These are phyloP conservation scores for Stephania yunnanensis DNA, from an alignment of 164 flowering plant species.

Conservation along the genomic window DNA sequence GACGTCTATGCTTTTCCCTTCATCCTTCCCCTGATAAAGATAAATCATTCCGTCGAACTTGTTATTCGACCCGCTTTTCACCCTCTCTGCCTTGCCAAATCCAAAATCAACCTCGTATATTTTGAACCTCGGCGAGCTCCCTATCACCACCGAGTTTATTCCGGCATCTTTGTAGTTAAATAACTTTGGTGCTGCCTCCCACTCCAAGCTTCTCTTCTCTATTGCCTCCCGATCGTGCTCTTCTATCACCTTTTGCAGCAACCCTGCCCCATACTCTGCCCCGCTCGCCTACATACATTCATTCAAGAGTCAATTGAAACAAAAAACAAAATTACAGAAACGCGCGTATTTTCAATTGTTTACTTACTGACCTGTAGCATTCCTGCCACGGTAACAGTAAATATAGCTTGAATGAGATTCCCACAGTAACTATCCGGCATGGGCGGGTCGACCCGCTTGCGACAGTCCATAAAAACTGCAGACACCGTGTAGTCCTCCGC, in stretches of 20 bases:
- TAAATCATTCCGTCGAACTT: constrained; percentile 96
- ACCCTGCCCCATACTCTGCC: constrained; percentile 42
- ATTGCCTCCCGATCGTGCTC: constrained; percentile 64
- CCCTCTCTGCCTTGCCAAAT: constrained; percentile 68
- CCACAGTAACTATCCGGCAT: constrained; percentile 87
- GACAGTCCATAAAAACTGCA: constrained; percentile 83
- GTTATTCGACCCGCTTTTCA: constrained; percentile 79
- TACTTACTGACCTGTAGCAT: constrained; percentile 19
- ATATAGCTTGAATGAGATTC: constrained; percentile 87
- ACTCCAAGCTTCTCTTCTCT: constrained; percentile 47
- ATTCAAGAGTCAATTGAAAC: no score
- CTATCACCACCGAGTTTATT: constrained; percentile 78
- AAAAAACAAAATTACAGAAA: no score
- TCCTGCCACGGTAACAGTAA: constrained; percentile 70
- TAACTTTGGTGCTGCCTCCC: constrained; percentile 68
- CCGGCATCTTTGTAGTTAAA: constrained; percentile 87
- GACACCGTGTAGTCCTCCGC: constrained; percentile 74
- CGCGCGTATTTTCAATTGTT: no score
- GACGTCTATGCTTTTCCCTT: constrained; percentile 72
- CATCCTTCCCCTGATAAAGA: constrained; percentile 66
- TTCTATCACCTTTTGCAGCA: constrained; percentile 49
- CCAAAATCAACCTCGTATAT: constrained; percentile 93
- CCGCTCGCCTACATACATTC: constrained; percentile 22
- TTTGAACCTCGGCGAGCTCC: constrained; percentile 89
- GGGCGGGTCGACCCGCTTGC: constrained; percentile 72